Base-by-base conservation (phyloP, 257 asterid genomes). In the Nyctanthes arbortristis region DNA sequence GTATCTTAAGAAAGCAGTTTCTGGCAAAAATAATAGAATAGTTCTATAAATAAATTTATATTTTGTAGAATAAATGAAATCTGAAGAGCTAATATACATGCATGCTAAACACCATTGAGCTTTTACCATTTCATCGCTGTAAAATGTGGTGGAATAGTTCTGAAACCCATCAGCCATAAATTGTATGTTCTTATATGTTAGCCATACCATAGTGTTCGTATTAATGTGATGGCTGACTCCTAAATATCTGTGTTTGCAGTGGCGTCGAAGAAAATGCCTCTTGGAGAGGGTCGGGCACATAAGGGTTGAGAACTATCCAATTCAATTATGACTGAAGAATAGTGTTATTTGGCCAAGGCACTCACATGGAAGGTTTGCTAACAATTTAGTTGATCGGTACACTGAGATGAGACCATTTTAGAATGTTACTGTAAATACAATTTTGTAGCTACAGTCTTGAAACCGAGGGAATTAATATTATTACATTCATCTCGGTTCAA, bases 191-290 rank as follows among this genome's bases (percentile, higher is more conserved):
- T 61, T 22, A 6, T 28, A 27, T n/a, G n/a, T n/a, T n/a, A 47
- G 6, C 28, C 57, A 35, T 67, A 18, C 61, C n/a, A n/a, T n/a
- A n/a, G 3, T 71, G 2, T 36, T 22, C 8, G 1, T 59, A 12
- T 52, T 36, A 35, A 54, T 30, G 18, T 45, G 57, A 9, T 24
- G 20, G 29, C 65, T 59, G 59, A 47, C 39, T 43, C 52, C 18
- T 1, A 1, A 57, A 32, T 27, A 30, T 30, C 55, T 54, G 11
- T 55, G 57, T 68, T 16, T 80, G 72, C 85, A 84, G 91, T 66
- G 61, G 77, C 65, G 20, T 74, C 89, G 31, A 93, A 93, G 94
- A 90, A 90, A 78, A 88, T 93, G 97, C 98, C 97, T 58, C 96
- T 96, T 28, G 98, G 95, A 25, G 88, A 67, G 73, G 98, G 98